phyloP scores from a whole-genome alignment of 768 basidiomycete species.

The Podaxis sp. region DNA sequence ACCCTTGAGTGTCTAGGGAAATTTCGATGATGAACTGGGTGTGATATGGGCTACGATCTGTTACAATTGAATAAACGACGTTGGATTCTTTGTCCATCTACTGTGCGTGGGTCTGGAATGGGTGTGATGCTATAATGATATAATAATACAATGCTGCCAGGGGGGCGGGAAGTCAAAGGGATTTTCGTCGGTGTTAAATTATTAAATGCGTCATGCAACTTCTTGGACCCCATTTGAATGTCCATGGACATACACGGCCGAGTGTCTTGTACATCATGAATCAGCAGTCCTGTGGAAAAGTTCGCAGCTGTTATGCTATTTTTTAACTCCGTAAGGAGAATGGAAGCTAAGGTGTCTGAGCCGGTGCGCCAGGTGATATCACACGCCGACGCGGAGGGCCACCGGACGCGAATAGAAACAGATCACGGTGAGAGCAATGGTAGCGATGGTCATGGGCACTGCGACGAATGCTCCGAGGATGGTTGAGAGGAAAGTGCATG shows the following conservation, averaged over 20 bases:
- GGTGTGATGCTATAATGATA: neutral
- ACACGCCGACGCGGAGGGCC: slow-evolving; percentile 34
- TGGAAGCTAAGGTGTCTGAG: neutral
- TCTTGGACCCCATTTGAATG: neutral
- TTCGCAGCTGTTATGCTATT: neutral
- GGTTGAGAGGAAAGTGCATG: slow-evolving; percentile 8
- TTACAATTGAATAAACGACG: too few species aligned
- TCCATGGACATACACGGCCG: neutral
- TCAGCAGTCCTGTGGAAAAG: neutral
- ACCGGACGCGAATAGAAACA: slow-evolving; percentile 41
- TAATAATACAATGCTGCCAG: neutral
- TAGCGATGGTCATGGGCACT: slow-evolving; percentile 35
- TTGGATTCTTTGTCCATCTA: too few species aligned
- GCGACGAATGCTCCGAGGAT: slow-evolving; percentile 23
- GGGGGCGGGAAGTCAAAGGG: neutral
- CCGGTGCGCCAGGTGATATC: neutral
- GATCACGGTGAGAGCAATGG: slow-evolving; percentile 36
- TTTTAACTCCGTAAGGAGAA: neutral
- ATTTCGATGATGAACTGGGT: too few species aligned
- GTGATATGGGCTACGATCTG: too few species aligned
- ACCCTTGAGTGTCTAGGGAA: too few species aligned
- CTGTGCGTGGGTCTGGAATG: neutral
- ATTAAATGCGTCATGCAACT: neutral
- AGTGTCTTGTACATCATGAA: neutral
- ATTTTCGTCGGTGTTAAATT: neutral